phyloP scores from a whole-genome alignment of 2,329 filamentous ascomycete species.

The Colletotrichum eleusines region DNA sequence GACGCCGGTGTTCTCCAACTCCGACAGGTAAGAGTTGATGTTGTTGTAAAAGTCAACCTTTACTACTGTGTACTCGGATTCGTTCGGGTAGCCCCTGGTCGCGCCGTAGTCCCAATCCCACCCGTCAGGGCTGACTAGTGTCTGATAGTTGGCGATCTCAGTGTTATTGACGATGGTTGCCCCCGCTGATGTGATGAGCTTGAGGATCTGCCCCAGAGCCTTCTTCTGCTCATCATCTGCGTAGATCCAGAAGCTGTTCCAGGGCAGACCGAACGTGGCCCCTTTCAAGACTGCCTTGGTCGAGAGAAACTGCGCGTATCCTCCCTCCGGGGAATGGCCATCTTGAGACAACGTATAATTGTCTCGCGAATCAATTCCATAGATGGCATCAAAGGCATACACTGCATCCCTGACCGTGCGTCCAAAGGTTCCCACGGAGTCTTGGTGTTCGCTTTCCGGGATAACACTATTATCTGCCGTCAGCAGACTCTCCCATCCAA shows the following conservation, averaged over 20 bases:
- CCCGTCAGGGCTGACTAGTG: slow-evolving; percentile 72
- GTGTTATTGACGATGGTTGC: slow-evolving; percentile 77
- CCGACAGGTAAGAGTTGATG: slow-evolving; percentile 71
- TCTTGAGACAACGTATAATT: slow-evolving; percentile 73
- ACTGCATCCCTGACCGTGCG: slow-evolving; percentile 77
- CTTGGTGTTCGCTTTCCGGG: slow-evolving; percentile 75
- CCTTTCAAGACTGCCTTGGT: slow-evolving; percentile 66
- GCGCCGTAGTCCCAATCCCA: slow-evolving; percentile 81
- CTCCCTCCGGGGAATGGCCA: slow-evolving; percentile 64
- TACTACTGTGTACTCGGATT: slow-evolving; percentile 79
- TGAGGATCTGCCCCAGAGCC: slow-evolving; percentile 63
- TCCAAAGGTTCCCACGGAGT: slow-evolving; percentile 76
- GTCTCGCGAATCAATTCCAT: slow-evolving; percentile 72
- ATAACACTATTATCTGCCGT: slow-evolving; percentile 58
- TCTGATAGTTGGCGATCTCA: slow-evolving; percentile 73
- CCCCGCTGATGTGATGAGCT: slow-evolving; percentile 69
- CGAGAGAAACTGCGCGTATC: slow-evolving; percentile 69
- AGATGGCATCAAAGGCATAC: slow-evolving; percentile 75
- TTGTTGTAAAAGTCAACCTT: slow-evolving; percentile 77
- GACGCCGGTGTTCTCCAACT: slow-evolving; percentile 71
- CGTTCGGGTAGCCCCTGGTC: slow-evolving; percentile 71
- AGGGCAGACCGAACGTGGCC: slow-evolving; percentile 77
- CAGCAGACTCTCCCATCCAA: not conserved
- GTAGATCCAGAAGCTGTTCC: slow-evolving; percentile 77
- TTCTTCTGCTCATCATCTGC: slow-evolving; percentile 67